Percentiles rank a stretch among this genome's conserved stretches.
Evolutionary conservation across 257 asterid species (phyloP).

Genomic region (Scutellaria galericulata): DNA sequence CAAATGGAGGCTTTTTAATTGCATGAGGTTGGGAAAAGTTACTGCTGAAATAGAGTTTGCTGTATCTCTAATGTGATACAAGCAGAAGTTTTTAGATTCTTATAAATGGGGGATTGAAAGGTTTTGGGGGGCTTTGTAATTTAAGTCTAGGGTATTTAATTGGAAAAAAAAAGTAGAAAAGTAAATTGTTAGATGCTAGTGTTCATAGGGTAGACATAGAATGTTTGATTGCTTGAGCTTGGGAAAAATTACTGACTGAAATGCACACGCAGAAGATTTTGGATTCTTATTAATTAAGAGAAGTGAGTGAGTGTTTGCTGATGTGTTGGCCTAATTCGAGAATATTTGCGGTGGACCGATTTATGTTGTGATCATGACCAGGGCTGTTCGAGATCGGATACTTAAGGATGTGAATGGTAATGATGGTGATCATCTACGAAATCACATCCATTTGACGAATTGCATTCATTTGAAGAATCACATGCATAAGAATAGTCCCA

Average conservation of each 20-base stretch:
- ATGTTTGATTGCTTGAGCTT: slow-evolving; percentile 38
- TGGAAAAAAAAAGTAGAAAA: background rate
- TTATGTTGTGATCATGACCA: slow-evolving; percentile 79
- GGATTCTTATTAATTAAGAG: slow-evolving; percentile 39
- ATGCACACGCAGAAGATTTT: slow-evolving; percentile 36
- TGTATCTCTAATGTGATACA: slow-evolving; percentile 1
- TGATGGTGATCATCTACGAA: slow-evolving; percentile 81
- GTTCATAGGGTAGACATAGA: slow-evolving; percentile 28
- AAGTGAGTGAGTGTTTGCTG: slow-evolving; percentile 43
- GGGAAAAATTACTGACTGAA: slow-evolving; percentile 23
- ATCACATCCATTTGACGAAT: slow-evolving; percentile 93
- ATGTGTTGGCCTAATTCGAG: slow-evolving; percentile 44
- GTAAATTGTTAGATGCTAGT: slow-evolving; percentile 5
- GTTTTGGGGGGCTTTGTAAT: slow-evolving; percentile 5
- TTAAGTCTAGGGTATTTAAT: slow-evolving; percentile 2
- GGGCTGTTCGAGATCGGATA: slow-evolving; percentile 80
- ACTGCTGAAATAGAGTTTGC: background rate
- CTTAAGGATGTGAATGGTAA: slow-evolving; percentile 87
- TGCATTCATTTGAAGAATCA: slow-evolving; percentile 98
- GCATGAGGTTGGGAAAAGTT: slow-evolving; percentile 3
- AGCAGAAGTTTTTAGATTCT: background rate
- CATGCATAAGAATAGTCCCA: slow-evolving; percentile 95
- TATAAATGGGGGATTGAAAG: background rate
- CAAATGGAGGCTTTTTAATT: background rate
- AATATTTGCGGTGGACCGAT: slow-evolving; percentile 42